Evolutionary conservation across 1,284 basidiomycete species (phyloP).

Genomic region (Ganoderma boninense): DNA sequence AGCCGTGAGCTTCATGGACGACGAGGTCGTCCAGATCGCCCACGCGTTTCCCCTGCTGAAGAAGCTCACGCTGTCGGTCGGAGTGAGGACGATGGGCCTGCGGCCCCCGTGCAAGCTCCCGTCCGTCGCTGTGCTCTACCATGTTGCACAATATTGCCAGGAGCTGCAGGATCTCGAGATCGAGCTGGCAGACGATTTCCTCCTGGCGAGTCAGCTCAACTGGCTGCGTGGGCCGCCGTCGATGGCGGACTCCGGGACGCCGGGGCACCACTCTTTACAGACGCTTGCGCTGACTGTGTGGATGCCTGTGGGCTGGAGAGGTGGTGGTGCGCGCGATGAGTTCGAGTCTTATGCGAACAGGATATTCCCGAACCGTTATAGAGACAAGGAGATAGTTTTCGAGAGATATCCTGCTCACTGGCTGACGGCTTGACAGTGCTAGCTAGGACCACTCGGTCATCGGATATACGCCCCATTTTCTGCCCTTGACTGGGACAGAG

Average conservation of each 20-base stretch:
- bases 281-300: not conserved
- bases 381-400: slow-evolving; percentile 1
- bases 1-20: not conserved
- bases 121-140: not conserved
- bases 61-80: not conserved
- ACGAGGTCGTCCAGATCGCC: not conserved
- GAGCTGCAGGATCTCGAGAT: not conserved
- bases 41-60: not conserved
- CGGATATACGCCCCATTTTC: not conserved
- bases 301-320: not conserved
- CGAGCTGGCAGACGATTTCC: not conserved
- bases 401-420: not conserved
- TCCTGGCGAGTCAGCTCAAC: not conserved
- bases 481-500: not conserved
- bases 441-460: not conserved
- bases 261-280: not conserved
- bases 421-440: not conserved
- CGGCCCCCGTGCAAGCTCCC: not conserved
- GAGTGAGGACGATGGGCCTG: not conserved
- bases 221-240: not conserved
- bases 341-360: not conserved
- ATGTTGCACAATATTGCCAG: not conserved
- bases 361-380: not conserved
- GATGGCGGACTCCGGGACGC: not conserved
- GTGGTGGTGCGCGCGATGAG: not conserved